These are phyloP conservation scores for Leccinum longicurvipes DNA, from an alignment of 768 basidiomycete genomes.

Conservation along the genomic window DNA sequence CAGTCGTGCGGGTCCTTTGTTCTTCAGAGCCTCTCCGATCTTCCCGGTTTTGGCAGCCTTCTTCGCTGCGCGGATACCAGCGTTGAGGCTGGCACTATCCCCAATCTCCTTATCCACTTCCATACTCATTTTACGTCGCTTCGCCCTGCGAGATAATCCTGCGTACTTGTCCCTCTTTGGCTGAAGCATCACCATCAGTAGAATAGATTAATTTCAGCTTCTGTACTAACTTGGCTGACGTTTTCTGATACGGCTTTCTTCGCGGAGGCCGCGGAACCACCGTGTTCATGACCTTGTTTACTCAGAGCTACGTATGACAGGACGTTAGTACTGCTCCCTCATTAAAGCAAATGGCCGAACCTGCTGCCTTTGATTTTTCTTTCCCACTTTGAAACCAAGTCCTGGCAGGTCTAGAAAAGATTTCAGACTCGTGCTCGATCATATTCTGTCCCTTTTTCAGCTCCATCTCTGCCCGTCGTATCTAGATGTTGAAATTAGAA, in stretches of 20 bases:
- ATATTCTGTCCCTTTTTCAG: constrained; percentile 92
- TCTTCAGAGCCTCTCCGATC: constrained; percentile 57
- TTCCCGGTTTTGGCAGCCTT: constrained; percentile 70
- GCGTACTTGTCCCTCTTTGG: constrained; percentile 74
- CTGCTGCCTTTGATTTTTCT: constrained; percentile 78
- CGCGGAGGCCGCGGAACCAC: constrained; percentile 35
- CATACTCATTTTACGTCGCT: constrained; percentile 82
- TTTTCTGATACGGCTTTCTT: constrained; percentile 31
- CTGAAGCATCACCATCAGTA: constrained; percentile 35
- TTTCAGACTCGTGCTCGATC: constrained; percentile 90
- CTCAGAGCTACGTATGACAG: constrained; percentile 53
- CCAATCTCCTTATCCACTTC: constrained; percentile 71
- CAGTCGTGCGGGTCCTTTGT: constrained; percentile 29
- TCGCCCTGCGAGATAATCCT: constrained; percentile 83
- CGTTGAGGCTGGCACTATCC: constrained; percentile 52
- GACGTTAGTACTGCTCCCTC: constrained; percentile 5
- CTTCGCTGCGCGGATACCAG: constrained; percentile 86
- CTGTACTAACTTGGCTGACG: constrained; percentile 39
- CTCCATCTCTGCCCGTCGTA: constrained; percentile 94
- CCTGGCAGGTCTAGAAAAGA: constrained; percentile 87
- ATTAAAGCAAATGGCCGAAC: constrained; percentile 37
- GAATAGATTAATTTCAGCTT: background rate
- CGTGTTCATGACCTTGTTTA: constrained; percentile 70
- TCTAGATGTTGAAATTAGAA: constrained; percentile 38
- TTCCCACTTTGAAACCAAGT: constrained; percentile 97